A percentile compares a stretch with the other conserved stretches of the same genome.
These are phyloP conservation scores for Pleurotus platypus DNA, from an alignment of 768 basidiomycete genomes.

Conservation along the genomic window DNA sequence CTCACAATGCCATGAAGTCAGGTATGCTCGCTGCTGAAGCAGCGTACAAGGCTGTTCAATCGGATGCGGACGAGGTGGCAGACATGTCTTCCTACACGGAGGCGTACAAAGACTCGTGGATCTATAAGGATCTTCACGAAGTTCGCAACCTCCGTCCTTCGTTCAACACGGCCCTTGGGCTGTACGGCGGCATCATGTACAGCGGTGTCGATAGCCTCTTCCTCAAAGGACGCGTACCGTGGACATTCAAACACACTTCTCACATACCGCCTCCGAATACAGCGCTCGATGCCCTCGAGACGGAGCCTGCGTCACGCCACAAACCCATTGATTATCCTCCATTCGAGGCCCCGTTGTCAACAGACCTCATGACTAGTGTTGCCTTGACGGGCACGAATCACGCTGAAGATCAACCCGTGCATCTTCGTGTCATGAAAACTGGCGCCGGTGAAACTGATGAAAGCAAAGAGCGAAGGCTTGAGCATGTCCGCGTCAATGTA, in stretches of 20 bases:
- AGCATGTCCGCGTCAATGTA: constrained; percentile 76
- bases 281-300: constrained; percentile 59
- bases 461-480: constrained; percentile 39
- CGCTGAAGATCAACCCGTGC: constrained; percentile 92
- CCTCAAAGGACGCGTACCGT: constrained; percentile 81
- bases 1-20: constrained; percentile 98
- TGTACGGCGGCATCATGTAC: constrained; percentile 86
- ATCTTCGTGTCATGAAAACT: constrained; percentile 64
- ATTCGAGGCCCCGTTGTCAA: constrained; percentile 86
- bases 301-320: constrained; percentile 60
- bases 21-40: constrained; percentile 96
- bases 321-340: constrained; percentile 82
- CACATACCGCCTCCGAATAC: constrained; percentile 1
- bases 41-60: constrained; percentile 61
- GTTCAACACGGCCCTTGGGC: constrained; percentile 75
- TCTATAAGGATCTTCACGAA: constrained; percentile 81
- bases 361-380: constrained; percentile 89
- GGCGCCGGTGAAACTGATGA: constrained; percentile 27
- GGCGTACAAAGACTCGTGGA: constrained; percentile 74
- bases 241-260: constrained; percentile 66
- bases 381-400: constrained; percentile 93
- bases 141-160: constrained; percentile 90
- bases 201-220: constrained; percentile 86
- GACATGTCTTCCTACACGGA: constrained; percentile 76
- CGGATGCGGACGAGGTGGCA: constrained; percentile 22